Percentiles rank a stretch among this genome's conserved stretches.
Evolutionary conservation across 2,329 filamentous ascomycete species (phyloP).

Genomic region (Aphanocladium album): DNA sequence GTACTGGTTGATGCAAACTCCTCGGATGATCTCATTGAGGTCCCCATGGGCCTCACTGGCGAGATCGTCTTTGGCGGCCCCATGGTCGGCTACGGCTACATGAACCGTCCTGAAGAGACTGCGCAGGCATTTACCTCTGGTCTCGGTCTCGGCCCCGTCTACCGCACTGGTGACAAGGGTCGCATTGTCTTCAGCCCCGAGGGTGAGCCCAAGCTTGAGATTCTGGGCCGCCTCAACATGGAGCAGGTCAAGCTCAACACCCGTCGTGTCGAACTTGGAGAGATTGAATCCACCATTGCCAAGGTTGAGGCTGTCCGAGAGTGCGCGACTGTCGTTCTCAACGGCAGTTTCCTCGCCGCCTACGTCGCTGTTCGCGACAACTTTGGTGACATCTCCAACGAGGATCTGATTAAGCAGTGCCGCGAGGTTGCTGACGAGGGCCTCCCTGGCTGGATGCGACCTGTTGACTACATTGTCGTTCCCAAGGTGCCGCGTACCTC

Average conservation of each 20-base stretch:
- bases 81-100: conserved; percentile 14
- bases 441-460: conserved; percentile 13
- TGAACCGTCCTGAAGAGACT: conserved; percentile 13
- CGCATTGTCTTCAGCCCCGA: conserved; percentile 7
- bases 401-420: conserved; percentile 1
- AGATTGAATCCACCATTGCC: conserved; percentile 9
- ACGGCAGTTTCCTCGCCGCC: conserved; percentile 10
- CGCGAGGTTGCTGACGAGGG: conserved; percentile 3
- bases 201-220: conserved; percentile 11
- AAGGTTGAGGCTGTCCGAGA: conserved; percentile 25
- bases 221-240: conserved; percentile 11
- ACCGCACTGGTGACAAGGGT: conserved; percentile 12
- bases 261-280: conserved; percentile 10
- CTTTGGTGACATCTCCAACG: neutral
- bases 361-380: conserved; percentile 8
- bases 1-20: conserved; percentile 12
- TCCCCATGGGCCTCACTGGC: conserved; percentile 10
- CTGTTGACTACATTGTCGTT: conserved; percentile 8
- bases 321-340: conserved; percentile 44
- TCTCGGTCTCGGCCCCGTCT: conserved; percentile 1
- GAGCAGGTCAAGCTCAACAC: conserved; percentile 13
- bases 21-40: neutral
- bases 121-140: conserved; percentile 5
- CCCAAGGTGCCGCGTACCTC: conserved; percentile 9
- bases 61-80: conserved; percentile 23